Base-by-base conservation (phyloP, 2,329 filamentous ascomycete genomes). In the Fusarium sp. region DNA sequence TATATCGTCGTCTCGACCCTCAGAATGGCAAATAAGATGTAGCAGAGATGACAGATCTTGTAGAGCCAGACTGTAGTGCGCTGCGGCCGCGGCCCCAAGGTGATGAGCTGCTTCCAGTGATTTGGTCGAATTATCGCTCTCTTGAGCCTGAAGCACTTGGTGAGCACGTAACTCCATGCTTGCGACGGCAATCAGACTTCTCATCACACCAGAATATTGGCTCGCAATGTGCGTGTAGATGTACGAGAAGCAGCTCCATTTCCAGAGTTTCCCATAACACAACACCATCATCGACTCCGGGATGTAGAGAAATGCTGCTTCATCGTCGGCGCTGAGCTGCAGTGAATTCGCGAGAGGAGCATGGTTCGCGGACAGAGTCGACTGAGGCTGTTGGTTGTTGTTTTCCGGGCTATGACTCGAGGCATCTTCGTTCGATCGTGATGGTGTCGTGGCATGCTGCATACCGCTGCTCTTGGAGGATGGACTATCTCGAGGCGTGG, bases 221-320 rank as follows among this genome's bases (percentile, higher is more conserved):
- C 20, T 77, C 2, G 75, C 73, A 18, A 77, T 73, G 5, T 73
- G 40, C 0, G 60, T 33, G 10, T 77, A 66, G 13, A 77, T 73
- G 22, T 77, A 77, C 3, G 75, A 77, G 20, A 77, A 77, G 20
- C 65, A 74, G 10, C 73, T 76, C 75, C 75, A 77, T 13, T 60
- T 60, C 75, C 75, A 77, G 1, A 70, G 69, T 5, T 77, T 77
- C 0, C 75, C 75, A 14, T 74, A 77, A 8, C 54, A 68, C 13
- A 77, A 56, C 0, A 76, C 75, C n/a, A 77, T 47, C 8, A 75
- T 69, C 0, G 75, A 77, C 1, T 66, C 35, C 4, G 75, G 75
- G 2, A 77, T 62, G 3, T 74, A 73, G 0, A 71, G 25, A 13
- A 77, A 77, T 2, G 75, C 73, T 2, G 65, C 61, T 36, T 56